Base-by-base conservation (phyloP, 805 yeast species). In the Ogataea pignaliae region DNA sequence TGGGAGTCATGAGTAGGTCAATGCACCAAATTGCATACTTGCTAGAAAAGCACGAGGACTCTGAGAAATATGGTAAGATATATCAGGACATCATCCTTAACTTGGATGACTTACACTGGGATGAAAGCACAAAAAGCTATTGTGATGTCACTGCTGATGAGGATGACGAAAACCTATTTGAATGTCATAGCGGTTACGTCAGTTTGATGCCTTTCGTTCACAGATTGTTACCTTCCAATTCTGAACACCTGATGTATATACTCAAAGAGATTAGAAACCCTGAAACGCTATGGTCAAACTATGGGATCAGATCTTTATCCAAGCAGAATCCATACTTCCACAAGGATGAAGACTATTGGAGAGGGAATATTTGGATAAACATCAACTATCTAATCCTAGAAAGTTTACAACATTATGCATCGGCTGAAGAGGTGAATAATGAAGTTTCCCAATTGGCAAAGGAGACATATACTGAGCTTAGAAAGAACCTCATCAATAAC, bases 361-460 rank as follows among this genome's bases (percentile, higher is more conserved):
- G 96, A 50, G 93, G 97, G 1, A 88, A 95, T 15, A 73, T 93
- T 26, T 93, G 98, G 98, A 71, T 89, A 54, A 86, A 89, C 61
- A 85, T 93, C 57, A 93, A 93, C 68, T 91, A 88, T 58, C 68
- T 93, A 63, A 71, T 83, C 4, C 69, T 93, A 36, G 93, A 88
- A 42, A 75, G 86, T 4, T 68, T 93, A 48, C 62, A 69, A 29
- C 66, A 79, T 60, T 91, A 90, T 43, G 69, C 61, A 1, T 48
- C 53, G 1, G 42, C 45, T n/a, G 56, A 73, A 2, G 66, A 61
- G 5, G 51, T 53, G 1, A 58, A 60, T 13, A 53, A 55, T 3
- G 55, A 64, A 43, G 63, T 72, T 1, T 57, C 64, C 15, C 55
- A 47, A 5, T 57, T 71, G 39, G 78, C 81, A 3, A 65, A 68